Conservation (phyloP, 225 moss, liverwort and hornwort genomes). For the Anthoceros angustus region DNA sequence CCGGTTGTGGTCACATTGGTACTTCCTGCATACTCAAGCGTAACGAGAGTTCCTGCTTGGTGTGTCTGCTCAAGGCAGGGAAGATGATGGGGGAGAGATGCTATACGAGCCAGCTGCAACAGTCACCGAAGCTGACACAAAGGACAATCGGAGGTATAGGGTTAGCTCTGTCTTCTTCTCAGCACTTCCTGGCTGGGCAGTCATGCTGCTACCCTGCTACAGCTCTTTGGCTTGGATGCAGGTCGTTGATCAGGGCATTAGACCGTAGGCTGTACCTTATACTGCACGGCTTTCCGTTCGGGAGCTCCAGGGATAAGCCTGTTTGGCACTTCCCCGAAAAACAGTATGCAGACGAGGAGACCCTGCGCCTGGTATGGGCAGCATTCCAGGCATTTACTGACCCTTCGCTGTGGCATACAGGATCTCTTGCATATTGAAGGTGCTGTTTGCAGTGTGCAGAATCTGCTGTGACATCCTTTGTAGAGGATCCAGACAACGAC, state of each 20-base stretch:
- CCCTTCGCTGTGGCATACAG: neutral
- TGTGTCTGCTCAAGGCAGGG: conserved; percentile 22
- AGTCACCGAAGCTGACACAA: conserved; percentile 61
- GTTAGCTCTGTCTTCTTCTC: neutral
- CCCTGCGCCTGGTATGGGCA: conserved; percentile 45
- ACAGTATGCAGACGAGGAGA: conserved; percentile 60
- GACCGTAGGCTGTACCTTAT: conserved; percentile 67
- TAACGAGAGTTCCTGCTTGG: neutral
- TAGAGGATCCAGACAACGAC: conserved; percentile 35
- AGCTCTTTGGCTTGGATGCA: conserved; percentile 14
- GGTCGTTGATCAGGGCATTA: conserved; percentile 71
- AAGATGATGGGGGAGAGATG: conserved; percentile 66
- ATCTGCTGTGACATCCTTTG: conserved; percentile 42
- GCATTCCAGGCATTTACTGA: neutral
- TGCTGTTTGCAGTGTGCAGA: conserved; percentile 52
- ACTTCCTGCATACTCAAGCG: neutral
- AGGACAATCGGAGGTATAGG: conserved; percentile 52
- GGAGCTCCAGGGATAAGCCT: conserved; percentile 38
- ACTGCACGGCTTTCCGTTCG: conserved; percentile 50
- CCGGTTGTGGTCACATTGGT: neutral
- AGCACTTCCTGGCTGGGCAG: neutral
- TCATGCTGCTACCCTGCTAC: neutral
- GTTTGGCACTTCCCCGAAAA: conserved; percentile 91
- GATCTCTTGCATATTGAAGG: neutral
- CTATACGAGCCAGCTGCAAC: conserved; percentile 64